phyloP scores from a whole-genome alignment of 129 eudicot species.

The Tagetes erecta region DNA sequence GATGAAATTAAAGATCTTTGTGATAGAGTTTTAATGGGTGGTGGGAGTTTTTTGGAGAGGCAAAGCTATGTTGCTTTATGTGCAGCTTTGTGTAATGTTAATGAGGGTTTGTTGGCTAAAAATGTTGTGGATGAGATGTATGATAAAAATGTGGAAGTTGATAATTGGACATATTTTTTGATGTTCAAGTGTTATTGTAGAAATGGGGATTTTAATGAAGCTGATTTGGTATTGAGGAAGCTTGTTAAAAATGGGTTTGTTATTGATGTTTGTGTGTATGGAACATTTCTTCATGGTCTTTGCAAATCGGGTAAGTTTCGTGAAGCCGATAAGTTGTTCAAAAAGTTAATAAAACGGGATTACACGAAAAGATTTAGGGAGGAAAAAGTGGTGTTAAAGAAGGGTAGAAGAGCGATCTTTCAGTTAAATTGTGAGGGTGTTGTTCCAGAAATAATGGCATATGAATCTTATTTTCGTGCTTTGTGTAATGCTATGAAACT shows the following conservation, averaged over 20 bases:
- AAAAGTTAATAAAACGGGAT: constrained; percentile 32
- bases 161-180: constrained; percentile 43
- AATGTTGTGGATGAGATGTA: constrained; percentile 32
- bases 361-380: constrained; percentile 8
- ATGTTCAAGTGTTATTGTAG: constrained; percentile 47
- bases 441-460: constrained; percentile 44
- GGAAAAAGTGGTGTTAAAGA: constrained; percentile 26
- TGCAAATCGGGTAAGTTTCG: constrained; percentile 39
- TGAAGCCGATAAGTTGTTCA: constrained; percentile 50
- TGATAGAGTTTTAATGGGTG: constrained; percentile 27
- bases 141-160: constrained; percentile 34
- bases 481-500: constrained; percentile 40
- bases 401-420: constrained; percentile 48
- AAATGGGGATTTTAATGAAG: constrained; percentile 37
- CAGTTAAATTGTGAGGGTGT: constrained; percentile 46
- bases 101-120: constrained; percentile 45
- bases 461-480: constrained; percentile 46
- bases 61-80: constrained; percentile 41
- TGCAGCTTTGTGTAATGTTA: constrained; percentile 42
- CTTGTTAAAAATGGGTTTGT: constrained; percentile 34
- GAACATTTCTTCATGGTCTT: constrained; percentile 38
- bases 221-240: constrained; percentile 46
- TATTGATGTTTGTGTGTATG: constrained; percentile 52
- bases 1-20: constrained; percentile 40
- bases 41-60: constrained; percentile 27